Conservation (phyloP, 768 basidiomycete genomes). For the Kwoniella mangroviensis region DNA sequence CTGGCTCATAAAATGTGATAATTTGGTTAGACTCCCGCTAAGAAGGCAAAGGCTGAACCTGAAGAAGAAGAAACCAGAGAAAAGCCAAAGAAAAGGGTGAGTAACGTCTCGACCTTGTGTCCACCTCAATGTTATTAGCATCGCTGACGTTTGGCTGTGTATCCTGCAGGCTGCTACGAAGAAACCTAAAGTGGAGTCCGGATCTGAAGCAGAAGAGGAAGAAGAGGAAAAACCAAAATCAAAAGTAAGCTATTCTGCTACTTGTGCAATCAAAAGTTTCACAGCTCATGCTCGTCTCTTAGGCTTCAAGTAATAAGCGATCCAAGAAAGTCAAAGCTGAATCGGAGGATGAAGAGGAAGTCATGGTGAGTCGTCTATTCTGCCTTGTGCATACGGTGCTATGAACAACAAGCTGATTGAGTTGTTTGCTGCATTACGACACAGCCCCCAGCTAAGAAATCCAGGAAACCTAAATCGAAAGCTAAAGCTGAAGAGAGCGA, state of each 20-base stretch:
- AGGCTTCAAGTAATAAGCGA: slow-evolving; percentile 12
- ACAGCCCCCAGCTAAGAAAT: slow-evolving; percentile 22
- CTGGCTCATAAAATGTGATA: background rate
- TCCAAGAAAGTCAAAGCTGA: slow-evolving; percentile 27
- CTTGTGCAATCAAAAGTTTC: slow-evolving; percentile 59
- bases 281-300: slow-evolving; percentile 14
- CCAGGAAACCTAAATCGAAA: slow-evolving; percentile 27
- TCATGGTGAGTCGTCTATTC: slow-evolving; percentile 22
- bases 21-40: background rate
- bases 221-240: slow-evolving; percentile 39
- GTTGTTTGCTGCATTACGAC: slow-evolving; percentile 45
- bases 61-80: slow-evolving; percentile 32
- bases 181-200: slow-evolving; percentile 18
- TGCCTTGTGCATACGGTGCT: background rate
- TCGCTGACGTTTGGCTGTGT: too few relatives aligned
- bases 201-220: slow-evolving; percentile 57
- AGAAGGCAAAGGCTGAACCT: slow-evolving; percentile 57
- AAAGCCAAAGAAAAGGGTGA: slow-evolving; percentile 19
- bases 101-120: background rate
- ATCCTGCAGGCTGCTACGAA: slow-evolving; percentile 31
- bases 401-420: background rate
- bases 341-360: slow-evolving; percentile 27
- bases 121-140: too few relatives aligned
- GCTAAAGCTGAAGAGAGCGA: slow-evolving; percentile 20
- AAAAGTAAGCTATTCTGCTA: slow-evolving; percentile 51